A percentile compares a stretch with the other conserved stretches of the same genome.
These are phyloP conservation scores for Echinosophora koreensis DNA, from an alignment of 306 rosid species.

Conservation along the genomic window DNA sequence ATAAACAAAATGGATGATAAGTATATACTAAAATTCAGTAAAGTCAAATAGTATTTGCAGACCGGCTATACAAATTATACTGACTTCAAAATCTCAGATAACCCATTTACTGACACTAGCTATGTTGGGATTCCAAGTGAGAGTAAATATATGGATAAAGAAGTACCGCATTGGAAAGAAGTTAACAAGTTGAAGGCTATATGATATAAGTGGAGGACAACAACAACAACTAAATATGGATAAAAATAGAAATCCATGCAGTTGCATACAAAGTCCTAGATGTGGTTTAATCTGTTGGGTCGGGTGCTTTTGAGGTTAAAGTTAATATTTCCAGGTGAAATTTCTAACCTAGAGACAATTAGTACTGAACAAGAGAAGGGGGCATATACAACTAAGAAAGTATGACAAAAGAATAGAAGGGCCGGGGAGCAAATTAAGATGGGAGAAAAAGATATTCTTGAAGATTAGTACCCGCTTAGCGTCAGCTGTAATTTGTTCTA, in stretches of 20 bases:
- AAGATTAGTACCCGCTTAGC: slow-evolving; percentile 71
- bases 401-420: background rate
- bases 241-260: background rate
- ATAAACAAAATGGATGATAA: slow-evolving; percentile 7
- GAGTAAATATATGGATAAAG: no score
- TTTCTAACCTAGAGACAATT: background rate
- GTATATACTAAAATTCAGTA: background rate
- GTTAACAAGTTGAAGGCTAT: no score
- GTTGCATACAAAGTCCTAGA: background rate
- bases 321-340: background rate
- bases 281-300: background rate
- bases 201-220: no score
- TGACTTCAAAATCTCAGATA: slow-evolving; percentile 13
- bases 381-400: background rate
- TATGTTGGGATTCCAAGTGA: no score
- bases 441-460: background rate
- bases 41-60: background rate
- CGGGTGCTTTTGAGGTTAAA: background rate
- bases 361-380: background rate
- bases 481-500: slow-evolving; percentile 63
- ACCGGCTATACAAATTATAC: background rate
- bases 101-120: background rate
- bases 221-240: no score
- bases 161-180: no score
- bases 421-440: background rate